phyloP scores from a whole-genome alignment of 805 yeast genomes.

The Metschnikowia henanensis region DNA sequence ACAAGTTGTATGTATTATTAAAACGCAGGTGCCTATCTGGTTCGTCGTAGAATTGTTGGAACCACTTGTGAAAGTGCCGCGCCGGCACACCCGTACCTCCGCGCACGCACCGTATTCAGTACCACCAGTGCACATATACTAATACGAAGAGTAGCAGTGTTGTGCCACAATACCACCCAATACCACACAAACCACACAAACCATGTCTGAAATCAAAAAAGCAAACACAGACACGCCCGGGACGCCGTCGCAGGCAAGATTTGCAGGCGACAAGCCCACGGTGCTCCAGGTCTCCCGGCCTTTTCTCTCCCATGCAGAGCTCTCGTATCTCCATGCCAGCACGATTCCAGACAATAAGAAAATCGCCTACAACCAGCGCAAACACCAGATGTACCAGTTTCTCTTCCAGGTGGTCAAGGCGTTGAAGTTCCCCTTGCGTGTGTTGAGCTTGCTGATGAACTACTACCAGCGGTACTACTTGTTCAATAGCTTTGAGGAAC shows the following conservation, averaged over 20 bases:
- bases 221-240: neutral
- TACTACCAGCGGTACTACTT: slow-evolving; percentile 71
- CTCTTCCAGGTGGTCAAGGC: slow-evolving; percentile 51
- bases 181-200: too few species aligned
- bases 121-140: too few species aligned
- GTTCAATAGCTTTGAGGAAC: slow-evolving; percentile 56
- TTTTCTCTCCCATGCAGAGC: slow-evolving; percentile 54
- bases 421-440: slow-evolving; percentile 67
- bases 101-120: neutral
- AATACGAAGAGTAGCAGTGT: too few species aligned
- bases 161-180: too few species aligned
- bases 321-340: slow-evolving; percentile 48
- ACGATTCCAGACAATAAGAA: slow-evolving; percentile 53
- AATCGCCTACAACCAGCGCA: slow-evolving; percentile 47
- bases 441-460: slow-evolving; percentile 68
- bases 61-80: too few species aligned
- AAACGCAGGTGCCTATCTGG: neutral
- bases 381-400: slow-evolving; percentile 53
- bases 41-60: too few species aligned
- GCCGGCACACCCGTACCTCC: slow-evolving; percentile 12
- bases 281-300: slow-evolving; percentile 55
- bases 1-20: slow-evolving; percentile 7
- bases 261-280: slow-evolving; percentile 15
- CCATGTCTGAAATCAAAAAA: neutral
- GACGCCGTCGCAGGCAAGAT: slow-evolving; percentile 2